Percentiles rank a stretch among this genome's conserved stretches.
Evolutionary conservation across 2,329 filamentous ascomycete genomes (phyloP).

Genomic region (Tothia fuscella): DNA sequence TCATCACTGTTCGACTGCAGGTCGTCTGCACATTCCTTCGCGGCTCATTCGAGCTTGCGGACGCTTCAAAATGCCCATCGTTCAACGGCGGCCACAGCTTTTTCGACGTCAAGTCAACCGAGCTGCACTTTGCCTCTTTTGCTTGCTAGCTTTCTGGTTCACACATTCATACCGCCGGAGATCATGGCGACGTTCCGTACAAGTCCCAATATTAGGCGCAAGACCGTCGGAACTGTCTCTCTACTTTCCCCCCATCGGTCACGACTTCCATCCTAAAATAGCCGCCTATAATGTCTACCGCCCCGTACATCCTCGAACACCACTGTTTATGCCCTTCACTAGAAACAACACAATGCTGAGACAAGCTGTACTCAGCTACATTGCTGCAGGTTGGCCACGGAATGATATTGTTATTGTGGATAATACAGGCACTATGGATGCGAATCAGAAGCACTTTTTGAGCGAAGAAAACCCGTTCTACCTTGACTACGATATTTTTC

Average conservation of each 20-base stretch:
- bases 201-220: slow-evolving; percentile 9
- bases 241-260: slow-evolving; percentile 13
- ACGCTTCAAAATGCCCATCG: background rate
- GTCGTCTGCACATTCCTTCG: too few species aligned
- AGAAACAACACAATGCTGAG: slow-evolving; percentile 43
- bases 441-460: slow-evolving; percentile 38
- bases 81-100: background rate
- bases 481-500: slow-evolving; percentile 40
- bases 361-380: slow-evolving; percentile 44
- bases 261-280: slow-evolving; percentile 9
- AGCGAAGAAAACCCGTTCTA: slow-evolving; percentile 45
- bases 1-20: background rate
- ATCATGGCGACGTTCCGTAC: background rate
- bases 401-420: slow-evolving; percentile 46
- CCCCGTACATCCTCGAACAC: slow-evolving; percentile 22
- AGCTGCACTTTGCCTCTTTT: background rate
- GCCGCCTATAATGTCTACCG: slow-evolving; percentile 12
- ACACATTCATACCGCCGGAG: slow-evolving; percentile 3
- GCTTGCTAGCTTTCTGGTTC: background rate
- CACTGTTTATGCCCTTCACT: slow-evolving; percentile 49
- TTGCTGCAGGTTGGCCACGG: slow-evolving; percentile 47
- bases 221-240: slow-evolving; percentile 5
- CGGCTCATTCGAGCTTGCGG: too few species aligned
- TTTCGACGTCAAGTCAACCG: background rate
- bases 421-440: slow-evolving; percentile 45